Base-by-base conservation (phyloP, 176 grass and related monocot genomes). In the Hordeum marinum region DNA sequence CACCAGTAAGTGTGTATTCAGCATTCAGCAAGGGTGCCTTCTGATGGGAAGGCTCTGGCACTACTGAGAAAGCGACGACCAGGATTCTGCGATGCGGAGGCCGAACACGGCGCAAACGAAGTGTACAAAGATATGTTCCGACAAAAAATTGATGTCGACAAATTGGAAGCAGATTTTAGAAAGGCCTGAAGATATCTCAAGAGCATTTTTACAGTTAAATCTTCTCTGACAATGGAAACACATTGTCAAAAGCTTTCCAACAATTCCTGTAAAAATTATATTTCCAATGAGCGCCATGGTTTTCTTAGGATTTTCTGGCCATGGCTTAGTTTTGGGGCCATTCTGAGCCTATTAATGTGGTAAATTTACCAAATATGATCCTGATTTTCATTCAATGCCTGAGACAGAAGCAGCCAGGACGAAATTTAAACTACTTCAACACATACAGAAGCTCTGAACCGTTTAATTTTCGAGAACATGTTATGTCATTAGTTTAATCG, bases 191-290 rank as follows among this genome's bases (percentile, higher is more conserved):
- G 81, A 87, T 63, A 87, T 69, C 69, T 80, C 23, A 81, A 91
- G 85, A 80, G 81, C 84, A 87, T 61, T 90, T 90, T 77, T 90
- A 84, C 50, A 87, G 81, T 62, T 82, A 59, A 80, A 76, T 87
- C 24, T 83, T 90, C 46, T 87, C 76, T 84, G 76, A 84, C 72
- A 90, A 87, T n/a, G 7, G 48, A 57, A 84, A 84, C 69, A 37
- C 39, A 60, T 76, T 85, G 78, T 75, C 68, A 36, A 85, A 81
- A 32, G 60, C 46, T 74, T 87, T 82, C 72, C 36, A 79, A 72
- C 36, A 17, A 29, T 39, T 76, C 11, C 48, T 25, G 31, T 48
- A 31, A 73, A 72, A 83, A 62, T 0, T 50, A 76, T 4, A 45
- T 75, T 68, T 57, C 31, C 43, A 69, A 54, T 24, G 14, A 4